Conservation (phyloP, 192 early-diverging fungal genomes). For the Pecoramyces ruminantium region DNA sequence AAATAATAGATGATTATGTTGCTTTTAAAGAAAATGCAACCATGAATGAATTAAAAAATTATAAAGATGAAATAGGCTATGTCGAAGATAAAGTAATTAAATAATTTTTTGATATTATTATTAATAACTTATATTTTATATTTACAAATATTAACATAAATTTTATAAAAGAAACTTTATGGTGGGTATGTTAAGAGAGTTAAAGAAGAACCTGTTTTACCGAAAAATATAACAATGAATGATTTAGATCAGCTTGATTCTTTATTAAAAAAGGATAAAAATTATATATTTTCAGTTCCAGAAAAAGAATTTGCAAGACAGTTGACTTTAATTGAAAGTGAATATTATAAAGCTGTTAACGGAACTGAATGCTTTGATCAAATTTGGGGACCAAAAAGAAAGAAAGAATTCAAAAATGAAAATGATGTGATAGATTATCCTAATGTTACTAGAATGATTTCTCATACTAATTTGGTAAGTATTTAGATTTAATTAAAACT, state of each 20-base stretch:
- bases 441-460: conserved; percentile 22
- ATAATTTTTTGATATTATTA: too few species aligned
- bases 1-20: not conserved
- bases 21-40: not conserved
- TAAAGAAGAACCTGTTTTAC: not conserved
- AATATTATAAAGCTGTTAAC: conserved; percentile 18
- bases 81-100: too few species aligned
- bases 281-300: not conserved
- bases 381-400: conserved; percentile 25
- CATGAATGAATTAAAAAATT: not conserved
- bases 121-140: too few species aligned
- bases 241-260: not conserved
- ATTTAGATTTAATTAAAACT: not conserved
- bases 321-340: conserved; percentile 24
- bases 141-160: too few species aligned
- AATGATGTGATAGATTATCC: not conserved
- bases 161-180: too few species aligned
- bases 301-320: conserved; percentile 27
- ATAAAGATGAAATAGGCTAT: not conserved
- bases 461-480: conserved; percentile 30
- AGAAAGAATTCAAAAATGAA: not conserved
- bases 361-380: conserved; percentile 32
- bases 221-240: not conserved
- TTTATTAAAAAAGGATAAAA: not conserved
- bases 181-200: not conserved